Evolutionary conservation across 345 rosid species (phyloP).

Genomic region (Brassica cretica): DNA sequence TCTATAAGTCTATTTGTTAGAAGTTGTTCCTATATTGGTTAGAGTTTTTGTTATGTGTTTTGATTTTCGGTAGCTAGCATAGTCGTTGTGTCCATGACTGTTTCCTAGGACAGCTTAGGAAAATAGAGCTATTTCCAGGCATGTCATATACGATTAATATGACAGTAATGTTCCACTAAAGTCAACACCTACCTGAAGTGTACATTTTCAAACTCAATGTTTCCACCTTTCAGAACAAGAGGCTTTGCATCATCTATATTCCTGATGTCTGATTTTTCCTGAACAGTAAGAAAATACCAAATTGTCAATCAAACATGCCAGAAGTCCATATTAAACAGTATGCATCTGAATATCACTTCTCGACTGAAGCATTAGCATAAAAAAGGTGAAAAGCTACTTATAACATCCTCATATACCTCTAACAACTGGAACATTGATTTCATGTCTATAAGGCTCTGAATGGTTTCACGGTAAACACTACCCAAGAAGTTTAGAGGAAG

Average conservation of each 20-base stretch:
- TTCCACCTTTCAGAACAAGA: slow-evolving; percentile 73
- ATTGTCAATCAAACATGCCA: slow-evolving; percentile 6
- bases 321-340: slow-evolving; percentile 1
- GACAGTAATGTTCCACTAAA: slow-evolving; percentile 11
- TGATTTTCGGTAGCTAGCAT: not conserved
- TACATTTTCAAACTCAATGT: slow-evolving; percentile 78
- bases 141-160: slow-evolving; percentile 6
- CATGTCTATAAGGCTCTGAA: slow-evolving; percentile 98
- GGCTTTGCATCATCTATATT: slow-evolving; percentile 68
- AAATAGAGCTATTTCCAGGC: not conserved
- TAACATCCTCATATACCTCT: slow-evolving; percentile 59
- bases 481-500: slow-evolving; percentile 98
- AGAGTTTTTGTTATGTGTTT: not conserved
- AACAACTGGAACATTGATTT: slow-evolving; percentile 93
- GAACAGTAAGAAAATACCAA: slow-evolving; percentile 36
- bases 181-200: slow-evolving; percentile 70
- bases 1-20: too few relatives aligned
- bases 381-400: not conserved
- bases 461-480: slow-evolving; percentile 97
- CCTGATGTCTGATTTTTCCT: slow-evolving; percentile 87
- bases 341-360: slow-evolving; percentile 16
- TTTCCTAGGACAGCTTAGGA: not conserved
- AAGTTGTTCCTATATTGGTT: not conserved
- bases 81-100: not conserved
- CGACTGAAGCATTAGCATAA: slow-evolving; percentile 7